Evolutionary conservation across 2,329 filamentous ascomycete genomes (phyloP).

Genomic region (Alternaria sp.): DNA sequence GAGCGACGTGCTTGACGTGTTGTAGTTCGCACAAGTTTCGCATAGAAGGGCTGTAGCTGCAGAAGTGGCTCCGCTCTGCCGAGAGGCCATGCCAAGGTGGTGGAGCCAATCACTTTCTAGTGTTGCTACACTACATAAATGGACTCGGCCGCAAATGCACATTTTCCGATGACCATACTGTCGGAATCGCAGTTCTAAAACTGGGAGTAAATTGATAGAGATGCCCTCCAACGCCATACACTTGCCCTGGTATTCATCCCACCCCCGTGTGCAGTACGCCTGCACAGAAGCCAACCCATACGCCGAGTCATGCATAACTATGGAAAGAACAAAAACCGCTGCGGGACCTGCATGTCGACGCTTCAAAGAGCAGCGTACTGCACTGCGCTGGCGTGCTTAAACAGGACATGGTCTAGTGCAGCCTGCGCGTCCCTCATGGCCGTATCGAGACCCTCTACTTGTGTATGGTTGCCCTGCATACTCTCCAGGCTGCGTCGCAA

Average conservation of each 20-base stretch:
- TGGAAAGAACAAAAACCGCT: constrained; percentile 26
- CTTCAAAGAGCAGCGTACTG: constrained; percentile 45
- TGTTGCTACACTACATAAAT: constrained; percentile 31
- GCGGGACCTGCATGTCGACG: constrained; percentile 40
- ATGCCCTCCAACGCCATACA: constrained; percentile 29
- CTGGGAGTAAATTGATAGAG: constrained; percentile 18
- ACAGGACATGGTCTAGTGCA: constrained; percentile 49
- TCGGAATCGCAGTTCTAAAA: constrained; percentile 39
- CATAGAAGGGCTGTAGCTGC: constrained; percentile 13
- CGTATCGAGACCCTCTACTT: constrained; percentile 48
- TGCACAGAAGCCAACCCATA: constrained; percentile 16
- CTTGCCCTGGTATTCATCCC: constrained; percentile 23
- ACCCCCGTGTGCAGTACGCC: constrained; percentile 26
- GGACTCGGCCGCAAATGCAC: constrained; percentile 38
- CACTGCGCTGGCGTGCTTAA: constrained; percentile 40
- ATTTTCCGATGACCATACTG: constrained; percentile 41
- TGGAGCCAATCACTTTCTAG: constrained; percentile 30
- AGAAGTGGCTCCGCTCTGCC: constrained; percentile 29
- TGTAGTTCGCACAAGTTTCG: constrained; percentile 22
- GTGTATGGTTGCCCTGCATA: constrained; percentile 50
- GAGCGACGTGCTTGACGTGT: constrained; percentile 17
- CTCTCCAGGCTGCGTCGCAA: constrained; percentile 50
- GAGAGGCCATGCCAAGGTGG: constrained; percentile 9
- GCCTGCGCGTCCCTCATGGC: constrained; percentile 41
- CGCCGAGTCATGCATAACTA: constrained; percentile 31